Conservation (phyloP, 257 asterid species). For the Primulina eburnea region DNA sequence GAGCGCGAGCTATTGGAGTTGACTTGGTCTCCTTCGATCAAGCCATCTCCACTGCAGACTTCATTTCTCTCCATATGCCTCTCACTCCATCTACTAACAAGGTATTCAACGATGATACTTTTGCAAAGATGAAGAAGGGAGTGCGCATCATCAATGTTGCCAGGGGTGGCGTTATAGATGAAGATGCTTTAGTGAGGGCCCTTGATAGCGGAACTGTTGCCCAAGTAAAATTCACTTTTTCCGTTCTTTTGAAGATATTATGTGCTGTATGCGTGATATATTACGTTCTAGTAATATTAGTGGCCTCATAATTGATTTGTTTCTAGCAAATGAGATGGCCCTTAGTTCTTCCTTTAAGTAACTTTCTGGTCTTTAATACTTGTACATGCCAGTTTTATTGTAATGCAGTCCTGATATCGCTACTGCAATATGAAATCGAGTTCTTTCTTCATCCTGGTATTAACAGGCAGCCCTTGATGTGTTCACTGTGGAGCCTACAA, state of each 20-base stretch:
- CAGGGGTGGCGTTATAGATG: constrained; percentile 97
- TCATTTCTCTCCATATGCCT: constrained; percentile 96
- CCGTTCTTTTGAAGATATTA: background rate
- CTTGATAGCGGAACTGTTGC: constrained; percentile 85
- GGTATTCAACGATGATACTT: constrained; percentile 79
- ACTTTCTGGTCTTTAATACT: background rate
- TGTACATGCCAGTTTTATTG: background rate
- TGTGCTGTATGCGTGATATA: background rate
- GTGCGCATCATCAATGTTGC: constrained; percentile 76
- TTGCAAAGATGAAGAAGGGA: constrained; percentile 88
- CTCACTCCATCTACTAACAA: constrained; percentile 83
- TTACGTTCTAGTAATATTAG: background rate
- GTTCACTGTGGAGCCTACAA: constrained; percentile 84
- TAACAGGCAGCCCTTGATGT: constrained; percentile 95
- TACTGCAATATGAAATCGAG: constrained; percentile 19
- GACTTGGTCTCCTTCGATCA: constrained; percentile 82
- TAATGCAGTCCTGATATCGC: background rate
- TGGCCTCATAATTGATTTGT: background rate
- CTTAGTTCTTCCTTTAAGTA: background rate
- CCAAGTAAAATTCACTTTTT: constrained; percentile 47
- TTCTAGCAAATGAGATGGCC: background rate
- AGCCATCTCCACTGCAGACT: constrained; percentile 79
- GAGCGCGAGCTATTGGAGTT: constrained; percentile 92
- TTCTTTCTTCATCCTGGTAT: constrained; percentile 15
- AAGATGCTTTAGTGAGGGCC: constrained; percentile 90